Evolutionary conservation across 305 asterid genomes (phyloP), one percentile per base, ranked within the genome.

Genomic region (Andrographis paniculata): DNA sequence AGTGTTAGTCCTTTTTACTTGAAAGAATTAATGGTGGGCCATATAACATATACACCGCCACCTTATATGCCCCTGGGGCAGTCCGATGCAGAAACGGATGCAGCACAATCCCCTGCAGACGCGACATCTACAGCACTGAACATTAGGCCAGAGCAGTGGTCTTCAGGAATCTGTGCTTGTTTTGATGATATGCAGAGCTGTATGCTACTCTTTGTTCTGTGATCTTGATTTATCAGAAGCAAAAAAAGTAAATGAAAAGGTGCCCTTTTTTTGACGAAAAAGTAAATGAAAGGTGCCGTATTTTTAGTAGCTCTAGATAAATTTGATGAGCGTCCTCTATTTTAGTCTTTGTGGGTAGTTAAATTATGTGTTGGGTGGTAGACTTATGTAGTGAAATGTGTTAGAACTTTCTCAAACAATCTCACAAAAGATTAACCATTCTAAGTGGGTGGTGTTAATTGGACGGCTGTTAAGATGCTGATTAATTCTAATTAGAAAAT

Each of bases 111-210:
- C 17, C 44, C 62, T 59, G 56, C 50, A 9, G 73, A 64, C 42
- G 68, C 55, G 15, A 43, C 17, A 27, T 64, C 67, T 42, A 44
- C 66, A 43, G 63, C 54, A 38, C 79, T 48, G 43, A 50, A 30
- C 50, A 51, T 23, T 50, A 77, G 51, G 53, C 68, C 81, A 1
- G 74, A 36, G 43, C 93, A 71, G 59, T 87, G 96, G 95, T 74
- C 91, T 48, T 87, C 96, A 2, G 96, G 96, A 76, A 87, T 87
- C 58, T 87, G 96, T 73, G 96, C 96, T 65, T 87, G 96, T 69
- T 87, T 69, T 44, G 96, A 87, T 70, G 95, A 87, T 69, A 72
- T 79, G 73, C 93, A 74, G 75, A 87, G 96, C 81, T 87, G 96
- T 87, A 77, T 55, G 94, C 73, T 71, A 64, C 78, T 73, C 66